Evolutionary conservation across 495 filamentous ascomycete species (phyloP), one percentile per base, ranked within the genome.

Genomic region (Antarctomyces pellizariae): DNA sequence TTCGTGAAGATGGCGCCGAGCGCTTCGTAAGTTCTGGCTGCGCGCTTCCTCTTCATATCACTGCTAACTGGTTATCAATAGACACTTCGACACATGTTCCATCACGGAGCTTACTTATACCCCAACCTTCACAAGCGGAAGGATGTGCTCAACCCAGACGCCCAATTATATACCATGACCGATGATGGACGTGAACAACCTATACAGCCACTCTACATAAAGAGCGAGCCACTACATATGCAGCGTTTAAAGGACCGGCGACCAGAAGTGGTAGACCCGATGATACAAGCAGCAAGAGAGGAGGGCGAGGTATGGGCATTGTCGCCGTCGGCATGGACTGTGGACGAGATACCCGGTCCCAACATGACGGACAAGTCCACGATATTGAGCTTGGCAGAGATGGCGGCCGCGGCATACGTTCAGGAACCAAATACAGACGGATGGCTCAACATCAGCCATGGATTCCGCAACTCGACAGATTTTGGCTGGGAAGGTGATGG

Each of bases 401-500:
- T 93, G 63, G 71, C 86, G 1, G 63, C 76, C 27, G 66, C 93
- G 43, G 82, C 89, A 16, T 97, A 97, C 47, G 69, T 82, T 13
- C 52, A 73, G 33, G 64, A 58, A 10, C 69, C 73, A 1, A 58
- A 60, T 5, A 59, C 62, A 18, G 67, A 63, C 3, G 72, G 84
- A 25, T 97, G 86, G 86, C 56, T 83, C 31, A 74, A 84, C 31
- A 67, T 89, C 9, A 63, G 74, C 24, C 59, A 58, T 7, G 63
- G 57, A 1, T 91, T 82, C 50, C 92, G 95, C 45, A 65, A 75
- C 30, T 77, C 79, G 3, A 51, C 44, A 18, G 60, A 66, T 38
- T 89, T 90, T 48, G 86, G 86, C 12, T 97, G 86, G 86, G 60
- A 83, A 45, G 52, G 48, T 10, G 83, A 95, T 49, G 83, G 83